Percentiles rank a stretch among this genome's conserved stretches.
These are phyloP conservation scores for Aquilaria yunnanensis DNA, from an alignment of 345 rosid genomes.

Conservation along the genomic window DNA sequence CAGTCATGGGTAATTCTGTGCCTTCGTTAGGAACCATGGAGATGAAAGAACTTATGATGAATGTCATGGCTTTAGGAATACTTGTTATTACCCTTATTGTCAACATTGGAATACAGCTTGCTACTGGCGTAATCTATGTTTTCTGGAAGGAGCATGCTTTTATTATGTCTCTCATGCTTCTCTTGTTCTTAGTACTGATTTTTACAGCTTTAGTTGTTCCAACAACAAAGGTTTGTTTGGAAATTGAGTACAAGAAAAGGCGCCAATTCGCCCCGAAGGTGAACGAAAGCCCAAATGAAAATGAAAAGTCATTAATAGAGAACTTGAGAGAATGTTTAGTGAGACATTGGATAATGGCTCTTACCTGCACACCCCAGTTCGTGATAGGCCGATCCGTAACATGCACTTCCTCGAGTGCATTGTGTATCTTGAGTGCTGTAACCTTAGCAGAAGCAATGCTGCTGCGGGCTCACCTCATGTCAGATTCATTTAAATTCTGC, in stretches of 20 bases:
- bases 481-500: constrained; percentile 51
- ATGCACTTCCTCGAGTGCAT: constrained; percentile 72
- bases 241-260: constrained; percentile 49
- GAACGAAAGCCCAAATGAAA: constrained; percentile 31
- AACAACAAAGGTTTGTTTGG: constrained; percentile 39
- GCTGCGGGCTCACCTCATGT: constrained; percentile 50
- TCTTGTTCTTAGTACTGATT: constrained; percentile 44
- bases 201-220: constrained; percentile 61
- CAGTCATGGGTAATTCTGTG: constrained; percentile 75
- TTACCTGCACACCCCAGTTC: constrained; percentile 79
- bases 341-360: constrained; percentile 90
- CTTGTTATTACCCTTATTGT: constrained; percentile 65
- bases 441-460: constrained; percentile 64
- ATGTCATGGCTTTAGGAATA: constrained; percentile 62
- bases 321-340: constrained; percentile 49
- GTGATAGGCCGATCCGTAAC: constrained; percentile 78
- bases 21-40: constrained; percentile 84
- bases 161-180: constrained; percentile 48
- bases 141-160: constrained; percentile 56
- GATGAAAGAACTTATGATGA: constrained; percentile 39
- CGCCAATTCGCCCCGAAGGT: constrained; percentile 47
- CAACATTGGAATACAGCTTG: constrained; percentile 68
- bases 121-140: constrained; percentile 65
- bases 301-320: constrained; percentile 21
- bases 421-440: constrained; percentile 51